These are phyloP conservation scores for Diospyros lotus DNA, from an alignment of 148 eudicot species.

Conservation along the genomic window DNA sequence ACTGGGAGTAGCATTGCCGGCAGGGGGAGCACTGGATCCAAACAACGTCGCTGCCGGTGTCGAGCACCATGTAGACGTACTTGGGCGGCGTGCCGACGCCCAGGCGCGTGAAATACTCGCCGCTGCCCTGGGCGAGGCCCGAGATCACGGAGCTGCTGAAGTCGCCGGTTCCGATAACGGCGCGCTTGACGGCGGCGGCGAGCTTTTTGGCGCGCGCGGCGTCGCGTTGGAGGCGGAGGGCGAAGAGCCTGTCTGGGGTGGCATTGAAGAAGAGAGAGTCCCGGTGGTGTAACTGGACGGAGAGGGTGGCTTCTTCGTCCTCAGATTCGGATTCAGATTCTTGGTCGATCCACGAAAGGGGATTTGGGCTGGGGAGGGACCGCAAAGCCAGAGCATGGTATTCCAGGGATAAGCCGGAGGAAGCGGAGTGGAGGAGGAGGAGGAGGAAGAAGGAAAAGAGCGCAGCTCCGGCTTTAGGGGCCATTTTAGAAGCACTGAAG, in stretches of 20 bases:
- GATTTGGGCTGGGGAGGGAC: constrained; percentile 40
- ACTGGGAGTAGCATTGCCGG: constrained; percentile 65
- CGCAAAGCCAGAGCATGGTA: constrained; percentile 38
- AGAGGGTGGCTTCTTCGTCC: constrained; percentile 12
- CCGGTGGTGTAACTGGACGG: constrained; percentile 46
- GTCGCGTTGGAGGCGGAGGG: constrained; percentile 59
- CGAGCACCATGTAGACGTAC: constrained; percentile 79
- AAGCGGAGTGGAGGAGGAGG: constrained; percentile 17
- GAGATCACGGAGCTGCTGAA: constrained; percentile 87
- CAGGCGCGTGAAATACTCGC: constrained; percentile 96
- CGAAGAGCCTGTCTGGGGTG: constrained; percentile 48
- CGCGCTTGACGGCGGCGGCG: constrained; percentile 8
- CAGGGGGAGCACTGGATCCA: constrained; percentile 93
- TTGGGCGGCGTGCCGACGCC: constrained; percentile 84
- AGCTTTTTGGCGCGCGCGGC: constrained; percentile 35
- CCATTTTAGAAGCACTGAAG: constrained; percentile 20
- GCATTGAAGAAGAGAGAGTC: constrained; percentile 40
- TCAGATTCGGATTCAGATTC: background rate
- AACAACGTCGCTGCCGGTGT: constrained; percentile 92
- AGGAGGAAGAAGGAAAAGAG: constrained; percentile 5
- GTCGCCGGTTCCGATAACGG: constrained; percentile 7
- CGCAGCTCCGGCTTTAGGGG: background rate
- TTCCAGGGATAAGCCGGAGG: constrained; percentile 19
- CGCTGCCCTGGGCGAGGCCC: constrained; percentile 81
- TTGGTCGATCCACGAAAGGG: constrained; percentile 10